Base-by-base conservation (phyloP, 352 stramenopile species). In the Globisporangium canariense region DNA sequence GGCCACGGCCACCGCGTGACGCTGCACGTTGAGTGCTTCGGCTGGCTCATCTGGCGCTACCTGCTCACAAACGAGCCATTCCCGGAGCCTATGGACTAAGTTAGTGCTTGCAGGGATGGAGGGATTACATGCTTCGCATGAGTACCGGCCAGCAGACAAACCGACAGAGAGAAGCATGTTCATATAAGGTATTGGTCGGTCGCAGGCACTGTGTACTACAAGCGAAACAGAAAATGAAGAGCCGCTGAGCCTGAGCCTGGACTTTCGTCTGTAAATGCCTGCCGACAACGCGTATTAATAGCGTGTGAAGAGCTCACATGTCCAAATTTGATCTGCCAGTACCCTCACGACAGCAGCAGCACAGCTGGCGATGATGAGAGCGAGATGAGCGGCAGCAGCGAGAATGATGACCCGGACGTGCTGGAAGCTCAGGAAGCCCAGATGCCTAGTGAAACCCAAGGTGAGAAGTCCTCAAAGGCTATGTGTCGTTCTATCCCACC, bases 41-140 rank as follows among this genome's bases (percentile, higher is more conserved):
- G 85, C 30, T 93, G 85, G 85, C 73, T 93, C 59, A 93, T 93
- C 58, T 93, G 85, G 85, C 82, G 85, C 43, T 93, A 93, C 64
- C 50, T 93, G 69, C 79, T 93, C 43, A 90, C 83, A 34, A 93
- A 93, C 62, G 77, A 88, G 70, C 85, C 82, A 9, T 93, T 93
- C 64, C 85, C 85, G 6, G 85, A 93, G 65, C 51, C 66, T 6
- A 53, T 82, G 52, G 83, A 90, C 32, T 90, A 86, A 14, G 36
- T 14, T 4, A 41, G 36, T 41, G 36, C 36, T 41, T 41, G 34
- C 34, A 10, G 8, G 11, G 34, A 40, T 40, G 34, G 25, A 8
- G 34, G 34, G 34, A 14, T 40, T 10, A 40, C 34, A 10, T 28
- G 34, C 34, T 40, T 40, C 34, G 34, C 34, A 40, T 40, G 34